Conservation (phyloP, 441 rosid genomes). For the Gossypium davidsonii region DNA sequence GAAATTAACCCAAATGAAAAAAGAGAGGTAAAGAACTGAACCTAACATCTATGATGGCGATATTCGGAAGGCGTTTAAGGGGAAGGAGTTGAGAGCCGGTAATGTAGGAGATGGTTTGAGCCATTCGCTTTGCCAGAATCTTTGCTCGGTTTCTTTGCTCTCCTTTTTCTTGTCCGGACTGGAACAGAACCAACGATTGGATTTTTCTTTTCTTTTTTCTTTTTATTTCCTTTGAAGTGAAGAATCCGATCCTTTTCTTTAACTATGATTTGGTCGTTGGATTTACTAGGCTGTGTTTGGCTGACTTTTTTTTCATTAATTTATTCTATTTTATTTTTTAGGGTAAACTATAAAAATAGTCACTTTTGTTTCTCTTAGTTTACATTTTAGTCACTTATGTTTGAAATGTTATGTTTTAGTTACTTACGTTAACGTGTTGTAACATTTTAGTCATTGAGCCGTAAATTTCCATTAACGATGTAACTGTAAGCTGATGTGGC, state of each 20-base stretch:
- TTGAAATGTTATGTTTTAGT: no score
- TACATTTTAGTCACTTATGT: no score
- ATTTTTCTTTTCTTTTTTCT: background rate
- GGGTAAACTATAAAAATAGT: no score
- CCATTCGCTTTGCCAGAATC: conserved; percentile 30
- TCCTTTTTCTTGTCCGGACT: background rate
- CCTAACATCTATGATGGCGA: conserved; percentile 87
- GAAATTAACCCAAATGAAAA: background rate
- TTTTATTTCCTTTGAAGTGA: background rate
- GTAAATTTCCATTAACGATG: no score
- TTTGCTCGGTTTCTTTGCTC: background rate
- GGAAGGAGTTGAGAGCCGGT: conserved; percentile 71
- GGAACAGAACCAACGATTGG: background rate
- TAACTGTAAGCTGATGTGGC: no score
- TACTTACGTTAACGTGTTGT: no score
- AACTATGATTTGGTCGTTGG: background rate
- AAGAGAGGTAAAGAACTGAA: background rate
- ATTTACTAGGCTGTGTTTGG: background rate
- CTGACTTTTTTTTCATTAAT: background rate
- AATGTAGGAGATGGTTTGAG: conserved; percentile 67
- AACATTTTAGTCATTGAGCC: no score
- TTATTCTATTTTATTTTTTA: background rate
- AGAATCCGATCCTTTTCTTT: background rate
- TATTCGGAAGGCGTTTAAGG: conserved; percentile 53
- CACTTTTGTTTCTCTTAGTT: no score